These are phyloP conservation scores for Atkinsonella hypoxylon DNA, from an alignment of 2,329 filamentous ascomycete species.

Conservation along the genomic window DNA sequence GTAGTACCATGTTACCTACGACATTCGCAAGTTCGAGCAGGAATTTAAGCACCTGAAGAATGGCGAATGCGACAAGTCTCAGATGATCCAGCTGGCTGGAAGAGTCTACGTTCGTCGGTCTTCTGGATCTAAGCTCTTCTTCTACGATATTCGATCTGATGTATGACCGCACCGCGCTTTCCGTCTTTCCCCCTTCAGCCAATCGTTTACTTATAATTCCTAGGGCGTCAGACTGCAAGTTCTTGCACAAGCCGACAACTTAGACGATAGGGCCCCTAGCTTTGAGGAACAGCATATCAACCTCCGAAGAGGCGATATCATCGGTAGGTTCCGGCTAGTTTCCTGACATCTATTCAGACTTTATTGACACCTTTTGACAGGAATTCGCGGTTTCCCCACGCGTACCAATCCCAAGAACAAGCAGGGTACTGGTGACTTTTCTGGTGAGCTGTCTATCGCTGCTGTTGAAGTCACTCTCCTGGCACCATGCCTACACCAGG, in stretches of 20 bases:
- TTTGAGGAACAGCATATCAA: slow-evolving; percentile 87
- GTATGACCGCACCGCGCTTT: slow-evolving; percentile 8
- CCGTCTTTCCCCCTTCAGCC: background rate
- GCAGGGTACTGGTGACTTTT: slow-evolving; percentile 52
- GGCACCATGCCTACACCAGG: slow-evolving; percentile 71
- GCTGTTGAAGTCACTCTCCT: slow-evolving; percentile 76
- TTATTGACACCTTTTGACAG: slow-evolving; percentile 4
- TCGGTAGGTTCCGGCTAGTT: slow-evolving; percentile 39
- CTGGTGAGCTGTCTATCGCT: slow-evolving; percentile 85
- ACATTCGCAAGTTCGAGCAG: slow-evolving; percentile 66
- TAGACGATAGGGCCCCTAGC: slow-evolving; percentile 47
- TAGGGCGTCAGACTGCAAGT: slow-evolving; percentile 66
- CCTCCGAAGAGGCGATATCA: slow-evolving; percentile 82
- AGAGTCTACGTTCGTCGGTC: slow-evolving; percentile 83
- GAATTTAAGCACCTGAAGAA: slow-evolving; percentile 76
- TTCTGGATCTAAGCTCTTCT: slow-evolving; percentile 73
- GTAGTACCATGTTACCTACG: slow-evolving; percentile 72
- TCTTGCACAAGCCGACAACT: slow-evolving; percentile 79
- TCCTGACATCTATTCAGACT: background rate
- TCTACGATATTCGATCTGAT: slow-evolving; percentile 57
- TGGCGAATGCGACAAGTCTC: slow-evolving; percentile 69
- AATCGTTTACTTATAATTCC: background rate
- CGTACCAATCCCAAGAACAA: slow-evolving; percentile 84
- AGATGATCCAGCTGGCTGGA: slow-evolving; percentile 65
- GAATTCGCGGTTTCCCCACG: slow-evolving; percentile 21